A percentile compares a stretch with the other conserved stretches of the same genome.
Conservation (phyloP, 2,329 filamentous ascomycete genomes). For the Ophiostoma sp. region DNA sequence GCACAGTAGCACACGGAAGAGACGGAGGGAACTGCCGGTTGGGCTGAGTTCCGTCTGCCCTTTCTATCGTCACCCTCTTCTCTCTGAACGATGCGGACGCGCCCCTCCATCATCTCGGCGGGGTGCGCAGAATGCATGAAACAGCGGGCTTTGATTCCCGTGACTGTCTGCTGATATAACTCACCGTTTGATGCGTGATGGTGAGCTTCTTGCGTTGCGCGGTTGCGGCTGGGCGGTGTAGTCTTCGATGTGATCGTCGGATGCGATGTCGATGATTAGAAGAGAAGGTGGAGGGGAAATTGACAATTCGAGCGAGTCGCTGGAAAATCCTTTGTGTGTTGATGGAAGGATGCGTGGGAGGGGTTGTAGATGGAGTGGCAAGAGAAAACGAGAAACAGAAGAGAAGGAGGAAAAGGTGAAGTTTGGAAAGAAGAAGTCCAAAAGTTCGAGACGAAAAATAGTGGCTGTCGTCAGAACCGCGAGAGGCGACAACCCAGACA, state of each 20-base stretch:
- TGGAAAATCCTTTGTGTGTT: not conserved
- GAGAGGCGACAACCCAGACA: conserved; percentile 1
- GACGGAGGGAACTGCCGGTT: not conserved
- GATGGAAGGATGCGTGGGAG: not conserved
- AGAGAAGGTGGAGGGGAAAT: not conserved
- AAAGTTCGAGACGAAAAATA: conserved; percentile 9
- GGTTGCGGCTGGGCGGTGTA: not conserved
- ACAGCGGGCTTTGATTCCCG: not conserved
- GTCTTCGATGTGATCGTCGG: conserved; percentile 5
- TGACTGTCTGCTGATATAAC: not conserved
- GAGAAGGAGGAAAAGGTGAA: not conserved
- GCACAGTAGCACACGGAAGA: not conserved
- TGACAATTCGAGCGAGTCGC: not conserved
- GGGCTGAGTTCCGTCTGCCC: not conserved
- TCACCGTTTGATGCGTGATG: not conserved
- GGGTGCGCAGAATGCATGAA: not conserved
- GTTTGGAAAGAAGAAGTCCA: not conserved
- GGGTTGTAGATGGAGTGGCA: not conserved
- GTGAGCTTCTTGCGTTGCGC: not conserved
- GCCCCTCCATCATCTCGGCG: not conserved
- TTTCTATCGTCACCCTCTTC: not conserved
- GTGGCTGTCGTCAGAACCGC: conserved; percentile 17
- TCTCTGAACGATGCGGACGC: not conserved
- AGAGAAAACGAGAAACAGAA: not conserved
- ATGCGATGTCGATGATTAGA: conserved; percentile 9